Base-by-base conservation (phyloP, 1,284 basidiomycete genomes). In the Dichomitus squalens region DNA sequence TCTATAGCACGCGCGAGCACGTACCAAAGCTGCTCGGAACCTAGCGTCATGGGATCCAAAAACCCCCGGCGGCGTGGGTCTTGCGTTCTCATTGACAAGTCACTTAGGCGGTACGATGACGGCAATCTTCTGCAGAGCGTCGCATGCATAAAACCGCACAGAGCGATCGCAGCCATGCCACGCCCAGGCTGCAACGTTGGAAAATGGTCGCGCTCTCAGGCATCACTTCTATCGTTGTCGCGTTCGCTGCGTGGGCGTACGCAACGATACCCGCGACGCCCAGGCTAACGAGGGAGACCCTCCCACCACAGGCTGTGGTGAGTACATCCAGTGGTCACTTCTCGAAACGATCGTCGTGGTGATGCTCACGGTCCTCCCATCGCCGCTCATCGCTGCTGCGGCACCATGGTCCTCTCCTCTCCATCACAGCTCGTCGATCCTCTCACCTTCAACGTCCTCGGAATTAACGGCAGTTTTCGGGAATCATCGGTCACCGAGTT, bases 381-480 rank as follows among this genome's bases (percentile, higher is more conserved):
- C 31, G 3, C 35, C 16, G 16, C 6, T 23, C 21, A 41, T 27
- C 27, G n/a, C 21, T 14, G 23, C 21, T 14, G 16, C 40, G 8
- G 29, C 29, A 31, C 29, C 29, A 31, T 31, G 12, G 23, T 44
- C 40, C 31, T 39, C 21, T 20, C 36, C 29, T 47, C 8, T 11
- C 18, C 18, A 16, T 29, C 52, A 11, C 54, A 76, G 75, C 49
- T 70, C 14, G 62, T 74, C 41, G 63, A 74, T 39, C 70, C 70
- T 7, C 65, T 64, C 2, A 63, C 61, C 2, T 71, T 70, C 53
- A 66, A 66, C 6, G 75, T 73, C 8, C 55, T 74, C 7, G 72
- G 74, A 5, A 57, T 55, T 18, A 67, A 70, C 52, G 70, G 64
- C 1, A 34, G 65, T 40, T 75, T 74, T 64, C 70, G 75, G 27